Evolutionary conservation across 1,284 basidiomycete genomes (phyloP).

Genomic region (Xerocomus amazonicus): DNA sequence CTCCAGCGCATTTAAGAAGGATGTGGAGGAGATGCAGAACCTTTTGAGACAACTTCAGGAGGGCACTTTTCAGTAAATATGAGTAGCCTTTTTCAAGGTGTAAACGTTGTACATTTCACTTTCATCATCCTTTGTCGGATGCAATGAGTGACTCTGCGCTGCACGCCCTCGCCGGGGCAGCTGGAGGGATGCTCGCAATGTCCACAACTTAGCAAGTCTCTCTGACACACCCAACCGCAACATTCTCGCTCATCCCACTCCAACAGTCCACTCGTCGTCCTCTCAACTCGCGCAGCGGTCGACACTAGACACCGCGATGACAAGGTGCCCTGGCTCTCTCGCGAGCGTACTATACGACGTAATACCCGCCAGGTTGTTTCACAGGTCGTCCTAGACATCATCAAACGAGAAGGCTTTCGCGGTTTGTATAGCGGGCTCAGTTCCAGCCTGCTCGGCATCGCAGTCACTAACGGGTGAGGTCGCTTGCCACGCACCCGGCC

Average conservation of each 20-base stretch:
- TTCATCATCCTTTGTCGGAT: constrained; percentile 20
- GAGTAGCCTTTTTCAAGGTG: neutral
- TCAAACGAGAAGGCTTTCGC: constrained; percentile 80
- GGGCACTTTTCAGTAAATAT: constrained; percentile 15
- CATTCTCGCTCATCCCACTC: constrained; percentile 17
- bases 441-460: constrained; percentile 88
- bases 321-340: constrained; percentile 45
- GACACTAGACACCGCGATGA: constrained; percentile 70
- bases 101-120: neutral
- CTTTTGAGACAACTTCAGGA: constrained; percentile 47
- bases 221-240: neutral
- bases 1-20: constrained; percentile 57
- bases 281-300: constrained; percentile 92
- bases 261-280: constrained; percentile 81
- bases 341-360: neutral
- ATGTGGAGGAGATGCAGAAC: constrained; percentile 65
- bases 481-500: constrained; percentile 11
- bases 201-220: constrained; percentile 70
- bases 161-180: constrained; percentile 86
- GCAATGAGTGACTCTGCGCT: constrained; percentile 78
- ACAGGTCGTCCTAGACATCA: constrained; percentile 67
- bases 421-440: constrained; percentile 89
- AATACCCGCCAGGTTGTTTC: constrained; percentile 43
- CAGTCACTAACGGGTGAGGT: constrained; percentile 83
- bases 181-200: constrained; percentile 91